Evolutionary conservation across 495 filamentous ascomycete genomes (phyloP).

Genomic region (Aspergillus biplanus): DNA sequence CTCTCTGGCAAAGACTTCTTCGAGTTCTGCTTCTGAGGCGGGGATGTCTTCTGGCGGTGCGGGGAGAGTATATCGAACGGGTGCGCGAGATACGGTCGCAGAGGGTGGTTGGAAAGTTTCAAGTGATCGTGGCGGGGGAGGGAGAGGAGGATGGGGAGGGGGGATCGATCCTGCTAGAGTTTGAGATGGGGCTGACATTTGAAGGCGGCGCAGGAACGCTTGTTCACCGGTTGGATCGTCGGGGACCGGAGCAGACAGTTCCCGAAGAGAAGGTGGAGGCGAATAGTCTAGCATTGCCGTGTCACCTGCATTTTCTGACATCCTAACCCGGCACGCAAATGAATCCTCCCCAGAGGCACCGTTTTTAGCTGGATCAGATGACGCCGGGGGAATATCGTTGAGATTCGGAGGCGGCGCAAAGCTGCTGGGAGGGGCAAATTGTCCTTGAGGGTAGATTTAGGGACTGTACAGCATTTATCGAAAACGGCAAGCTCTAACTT

Average conservation of each 20-base stretch:
- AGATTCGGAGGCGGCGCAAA: slow-evolving; percentile 73
- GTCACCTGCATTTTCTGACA: slow-evolving; percentile 32
- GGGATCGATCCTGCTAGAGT: slow-evolving; percentile 36
- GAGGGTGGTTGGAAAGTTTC: slow-evolving; percentile 45
- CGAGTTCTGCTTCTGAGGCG: slow-evolving; percentile 58
- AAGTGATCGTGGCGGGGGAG: slow-evolving; percentile 40
- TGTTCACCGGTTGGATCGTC: slow-evolving; percentile 68
- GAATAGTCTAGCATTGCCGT: slow-evolving; percentile 21
- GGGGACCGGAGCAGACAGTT: slow-evolving; percentile 40
- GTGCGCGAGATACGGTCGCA: slow-evolving; percentile 78
- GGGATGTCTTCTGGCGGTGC: slow-evolving; percentile 60
- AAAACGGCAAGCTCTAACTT: slow-evolving; percentile 34
- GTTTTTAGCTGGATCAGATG: slow-evolving; percentile 47
- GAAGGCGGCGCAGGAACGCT: slow-evolving; percentile 66
- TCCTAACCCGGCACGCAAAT: slow-evolving; percentile 65
- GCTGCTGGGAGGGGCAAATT: slow-evolving; percentile 72
- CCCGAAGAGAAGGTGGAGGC: slow-evolving; percentile 31
- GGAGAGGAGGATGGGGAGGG: slow-evolving; percentile 36
- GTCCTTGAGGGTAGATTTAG: slow-evolving; percentile 45
- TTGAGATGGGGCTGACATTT: slow-evolving; percentile 35
- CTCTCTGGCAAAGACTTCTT: slow-evolving; percentile 56
- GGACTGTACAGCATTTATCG: not conserved
- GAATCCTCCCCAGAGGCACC: slow-evolving; percentile 72
- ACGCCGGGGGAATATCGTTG: slow-evolving; percentile 41
- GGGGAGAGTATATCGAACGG: slow-evolving; percentile 79